Conservation (phyloP, 352 stramenopile species). For the Globisporangium uncinulatum region DNA sequence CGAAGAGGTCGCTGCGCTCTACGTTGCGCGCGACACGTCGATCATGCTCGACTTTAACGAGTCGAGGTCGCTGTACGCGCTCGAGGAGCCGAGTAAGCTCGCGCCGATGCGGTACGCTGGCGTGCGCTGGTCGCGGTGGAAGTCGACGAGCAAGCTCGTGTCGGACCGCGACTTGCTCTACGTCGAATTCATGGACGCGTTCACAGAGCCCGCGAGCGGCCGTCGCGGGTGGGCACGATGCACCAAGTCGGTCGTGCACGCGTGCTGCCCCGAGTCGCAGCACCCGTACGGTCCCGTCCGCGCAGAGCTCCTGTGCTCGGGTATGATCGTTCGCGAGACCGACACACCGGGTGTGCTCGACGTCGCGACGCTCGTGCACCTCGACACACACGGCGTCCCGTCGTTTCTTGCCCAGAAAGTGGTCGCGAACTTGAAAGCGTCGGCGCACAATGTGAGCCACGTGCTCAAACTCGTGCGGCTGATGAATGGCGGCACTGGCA, state of each 20-base stretch:
- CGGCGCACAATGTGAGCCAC: slow-evolving; percentile 47
- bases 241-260: slow-evolving; percentile 61
- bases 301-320: slow-evolving; percentile 45
- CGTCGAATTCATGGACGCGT: slow-evolving; percentile 65
- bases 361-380: slow-evolving; percentile 47
- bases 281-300: slow-evolving; percentile 47
- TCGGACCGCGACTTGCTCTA: slow-evolving; percentile 50
- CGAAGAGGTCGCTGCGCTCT: slow-evolving; percentile 58
- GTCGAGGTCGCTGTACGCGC: slow-evolving; percentile 44
- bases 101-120: slow-evolving; percentile 36
- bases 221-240: slow-evolving; percentile 59
- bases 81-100: slow-evolving; percentile 33
- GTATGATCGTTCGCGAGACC: slow-evolving; percentile 59
- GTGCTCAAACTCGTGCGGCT: slow-evolving; percentile 59
- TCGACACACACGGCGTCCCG: slow-evolving; percentile 36
- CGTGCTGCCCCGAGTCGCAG: slow-evolving; percentile 50
- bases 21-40: slow-evolving; percentile 31
- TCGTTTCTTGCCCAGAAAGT: slow-evolving; percentile 45
- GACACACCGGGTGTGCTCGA: slow-evolving; percentile 46
- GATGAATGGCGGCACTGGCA: slow-evolving; percentile 9
- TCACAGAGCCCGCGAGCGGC: slow-evolving; percentile 48
- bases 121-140: slow-evolving; percentile 61
- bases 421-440: slow-evolving; percentile 39
- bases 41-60: slow-evolving; percentile 48
- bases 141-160: slow-evolving; percentile 40